Base-by-base conservation (phyloP, 371 early-diverging fungal genomes). In the Lichtheimia ornata region DNA sequence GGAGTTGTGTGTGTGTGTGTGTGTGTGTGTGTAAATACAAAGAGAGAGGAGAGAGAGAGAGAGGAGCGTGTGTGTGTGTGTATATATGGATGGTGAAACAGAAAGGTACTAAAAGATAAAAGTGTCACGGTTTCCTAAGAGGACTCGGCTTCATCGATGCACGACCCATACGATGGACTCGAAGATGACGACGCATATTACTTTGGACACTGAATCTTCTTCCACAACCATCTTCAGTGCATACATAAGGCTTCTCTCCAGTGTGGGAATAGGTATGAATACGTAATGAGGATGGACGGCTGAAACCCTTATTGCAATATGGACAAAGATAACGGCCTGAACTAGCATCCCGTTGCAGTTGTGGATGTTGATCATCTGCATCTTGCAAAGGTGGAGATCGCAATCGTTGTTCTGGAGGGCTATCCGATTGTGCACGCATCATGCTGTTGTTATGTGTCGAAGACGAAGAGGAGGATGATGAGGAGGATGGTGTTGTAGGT, bases 251-350 rank as follows among this genome's bases (percentile, higher is more conserved):
- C 58, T 83, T 81, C 62, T 88, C 88, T 14, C 88, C 87, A 3
- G 89, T 88, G 60, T 89, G 89, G 1, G 85, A 81, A 56, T 80
- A 72, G 50, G 81, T 78, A 65, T 88, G 89, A 15, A 84, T 86
- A 11, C 73, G 69, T 25, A 86, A 64, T 6, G 83, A 77, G 1
- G 85, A 84, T 0, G 88, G 88, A n/a, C 88, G 74, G 5, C 85
- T 70, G 59, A 88, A 88, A 22, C 62, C 59, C 52, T 86, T 85
- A 12, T 69, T 56, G 62, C 88, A 88, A 20, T 58, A 61, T 2
- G 61, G 64, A 64, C 88, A 88, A 45, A 66, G 56, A 60, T 86
- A 85, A 7, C 62, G 51, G 17, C 65, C 65, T 12, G 61, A 47
- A 17, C 18, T 57, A 20, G 49, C 52, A 30, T 63, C 63, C 12